phyloP scores from a whole-genome alignment of 106 monocot species.

The Platanthera guangdongensis region DNA sequence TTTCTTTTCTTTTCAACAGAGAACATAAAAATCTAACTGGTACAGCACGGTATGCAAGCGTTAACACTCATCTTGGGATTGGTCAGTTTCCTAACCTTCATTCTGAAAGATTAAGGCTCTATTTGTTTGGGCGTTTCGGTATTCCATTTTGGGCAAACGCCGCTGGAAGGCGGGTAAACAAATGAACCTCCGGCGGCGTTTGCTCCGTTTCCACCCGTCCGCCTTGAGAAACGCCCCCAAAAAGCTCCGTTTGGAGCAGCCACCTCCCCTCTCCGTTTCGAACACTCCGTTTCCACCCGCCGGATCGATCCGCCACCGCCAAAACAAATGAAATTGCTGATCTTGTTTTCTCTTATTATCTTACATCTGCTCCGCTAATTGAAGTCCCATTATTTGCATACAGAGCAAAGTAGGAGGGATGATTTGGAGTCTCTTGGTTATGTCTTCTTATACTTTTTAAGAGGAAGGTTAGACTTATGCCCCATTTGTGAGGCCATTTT shows the following conservation, averaged over 20 bases:
- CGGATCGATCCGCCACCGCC: too few relatives aligned
- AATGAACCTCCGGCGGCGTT: too few relatives aligned
- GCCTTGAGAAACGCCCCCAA: too few relatives aligned
- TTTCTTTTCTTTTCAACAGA: slow-evolving; percentile 9
- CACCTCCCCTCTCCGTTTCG: too few relatives aligned
- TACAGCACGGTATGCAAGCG: slow-evolving; percentile 27
- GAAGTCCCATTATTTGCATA: neutral
- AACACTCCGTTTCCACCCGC: too few relatives aligned
- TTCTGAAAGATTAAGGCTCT: too few relatives aligned
- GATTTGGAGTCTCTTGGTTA: slow-evolving; percentile 13
- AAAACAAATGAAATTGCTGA: neutral
- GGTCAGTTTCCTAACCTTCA: slow-evolving; percentile 10
- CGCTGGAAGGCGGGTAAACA: too few relatives aligned
- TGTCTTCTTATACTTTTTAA: slow-evolving; percentile 9
- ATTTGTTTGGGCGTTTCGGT: too few relatives aligned
- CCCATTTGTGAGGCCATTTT: too few relatives aligned
- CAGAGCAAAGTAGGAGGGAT: slow-evolving; percentile 11
- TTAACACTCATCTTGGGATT: slow-evolving; percentile 28
- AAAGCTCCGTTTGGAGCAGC: too few relatives aligned
- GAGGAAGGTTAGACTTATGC: slow-evolving; percentile 8
- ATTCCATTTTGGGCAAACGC: too few relatives aligned
- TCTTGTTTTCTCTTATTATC: neutral
- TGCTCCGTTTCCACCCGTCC: too few relatives aligned
- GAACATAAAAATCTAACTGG: slow-evolving; percentile 30
- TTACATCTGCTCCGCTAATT: neutral